Base-by-base conservation (phyloP, 176 grass and related monocot genomes). In the Elymus sibiricus region DNA sequence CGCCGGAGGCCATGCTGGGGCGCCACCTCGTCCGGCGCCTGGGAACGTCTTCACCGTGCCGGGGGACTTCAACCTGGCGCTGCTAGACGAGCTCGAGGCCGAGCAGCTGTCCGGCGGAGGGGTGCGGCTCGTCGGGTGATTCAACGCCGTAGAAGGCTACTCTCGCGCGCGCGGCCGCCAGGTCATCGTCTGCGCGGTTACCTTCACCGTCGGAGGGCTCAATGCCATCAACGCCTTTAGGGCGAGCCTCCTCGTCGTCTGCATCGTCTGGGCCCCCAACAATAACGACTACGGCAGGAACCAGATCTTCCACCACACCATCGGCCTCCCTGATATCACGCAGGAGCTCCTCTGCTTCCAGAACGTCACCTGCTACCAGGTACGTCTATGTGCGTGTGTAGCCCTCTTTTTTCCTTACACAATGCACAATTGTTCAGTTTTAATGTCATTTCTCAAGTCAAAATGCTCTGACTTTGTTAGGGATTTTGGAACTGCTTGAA, bases 81-180 rank as follows among this genome's bases (percentile, higher is more conserved):
- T 91, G 2, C 86, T 91, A 2, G 90, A 91, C 90, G 86, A 91
- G 90, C 86, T 91, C 9, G 86, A 88, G 90, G 88, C 90, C 0
- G 90, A 90, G 34, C 34, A 35, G 34, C 34, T 35, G 34, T n/a
- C n/a, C n/a, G n/a, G n/a, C 12, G 7, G 32, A 11, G 87, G 80
- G 4, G 85, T 95, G 78, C 82, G 79, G 24, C 90, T 95, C 78
- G 72, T 95, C 2, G 93, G 93, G 0, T 95, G 93, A 85, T 95
- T 90, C 88, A 95, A 95, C 90, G 93, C 89, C 28, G 90, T 86
- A 24, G 86, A 91, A 59, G 90, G 89, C 3, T 91, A 91, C 82
- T 76, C 90, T 5, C 86, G 90, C 1, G 86, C 86, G 24, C 87
- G 87, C 51, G 88, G 28, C 38, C 47, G 86, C 6, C 65, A 81